A percentile compares a stretch with the other conserved stretches of the same genome.
These are phyloP conservation scores for Drechslerella coelobrocha DNA, from an alignment of 2,329 filamentous ascomycete species.

Conservation along the genomic window DNA sequence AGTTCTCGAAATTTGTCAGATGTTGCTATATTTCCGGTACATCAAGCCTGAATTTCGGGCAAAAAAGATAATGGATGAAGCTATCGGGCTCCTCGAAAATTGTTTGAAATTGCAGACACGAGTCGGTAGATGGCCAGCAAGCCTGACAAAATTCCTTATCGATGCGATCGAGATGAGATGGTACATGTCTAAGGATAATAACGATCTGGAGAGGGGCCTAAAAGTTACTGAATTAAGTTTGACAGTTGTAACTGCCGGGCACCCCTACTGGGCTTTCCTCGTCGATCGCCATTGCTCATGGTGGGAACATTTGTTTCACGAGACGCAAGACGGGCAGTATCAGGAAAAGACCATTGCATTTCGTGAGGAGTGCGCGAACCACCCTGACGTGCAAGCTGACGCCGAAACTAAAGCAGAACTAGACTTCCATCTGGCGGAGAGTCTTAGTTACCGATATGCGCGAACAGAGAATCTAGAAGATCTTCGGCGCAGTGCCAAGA, in stretches of 20 bases:
- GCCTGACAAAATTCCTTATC: background rate
- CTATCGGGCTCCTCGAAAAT: background rate
- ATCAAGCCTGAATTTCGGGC: constrained; percentile 1
- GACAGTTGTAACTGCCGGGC: background rate
- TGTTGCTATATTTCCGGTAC: background rate
- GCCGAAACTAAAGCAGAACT: background rate
- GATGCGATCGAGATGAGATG: background rate
- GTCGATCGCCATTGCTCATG: constrained; percentile 2
- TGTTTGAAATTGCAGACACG: background rate
- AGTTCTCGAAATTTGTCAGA: background rate
- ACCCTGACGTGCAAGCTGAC: background rate
- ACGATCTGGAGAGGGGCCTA: background rate
- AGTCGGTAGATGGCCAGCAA: background rate
- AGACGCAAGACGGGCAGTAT: background rate
- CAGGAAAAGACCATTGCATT: background rate
- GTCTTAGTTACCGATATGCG: constrained; percentile 1
- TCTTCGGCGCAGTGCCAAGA: constrained; percentile 1
- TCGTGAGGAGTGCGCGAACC: background rate
- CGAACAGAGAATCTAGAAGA: background rate
- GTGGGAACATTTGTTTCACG: constrained; percentile 6
- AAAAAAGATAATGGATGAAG: background rate
- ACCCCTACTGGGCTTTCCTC: constrained; percentile 3
- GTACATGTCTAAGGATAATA: background rate
- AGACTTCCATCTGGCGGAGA: background rate
- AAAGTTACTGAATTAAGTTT: background rate